Conservation (phyloP, 192 early-diverging fungal genomes). For the Coemansia javaensis region DNA sequence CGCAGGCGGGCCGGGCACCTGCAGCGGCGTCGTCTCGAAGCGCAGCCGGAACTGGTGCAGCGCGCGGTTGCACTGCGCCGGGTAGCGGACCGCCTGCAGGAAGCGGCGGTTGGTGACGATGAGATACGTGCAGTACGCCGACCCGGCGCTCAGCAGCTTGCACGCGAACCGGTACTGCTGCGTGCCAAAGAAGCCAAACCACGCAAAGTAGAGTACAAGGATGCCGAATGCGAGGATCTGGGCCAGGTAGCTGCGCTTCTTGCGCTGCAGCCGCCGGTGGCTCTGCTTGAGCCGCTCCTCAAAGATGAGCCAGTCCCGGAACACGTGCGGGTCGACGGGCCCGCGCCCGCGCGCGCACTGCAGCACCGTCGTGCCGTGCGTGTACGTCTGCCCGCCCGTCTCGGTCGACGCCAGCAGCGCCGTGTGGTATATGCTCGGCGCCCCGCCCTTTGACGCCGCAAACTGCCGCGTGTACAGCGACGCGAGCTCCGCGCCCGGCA, state of each 20-base stretch:
- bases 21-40: constrained; percentile 42
- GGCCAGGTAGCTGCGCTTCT: constrained; percentile 64
- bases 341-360: constrained; percentile 35
- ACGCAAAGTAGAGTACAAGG: constrained; percentile 47
- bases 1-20: constrained; percentile 11
- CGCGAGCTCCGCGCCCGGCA: constrained; percentile 33
- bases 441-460: constrained; percentile 27
- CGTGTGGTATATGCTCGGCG: constrained; percentile 35
- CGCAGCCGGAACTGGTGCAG: constrained; percentile 50
- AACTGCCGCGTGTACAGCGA: constrained; percentile 49
- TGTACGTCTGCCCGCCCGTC: constrained; percentile 24
- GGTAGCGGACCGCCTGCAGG: constrained; percentile 47
- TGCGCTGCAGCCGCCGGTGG: constrained; percentile 58
- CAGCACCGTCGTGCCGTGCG: constrained; percentile 38
- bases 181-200: constrained; percentile 49
- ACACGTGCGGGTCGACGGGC: constrained; percentile 51
- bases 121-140: constrained; percentile 50
- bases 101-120: constrained; percentile 46
- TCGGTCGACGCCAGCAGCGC: constrained; percentile 22
- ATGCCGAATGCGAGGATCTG: constrained; percentile 46
- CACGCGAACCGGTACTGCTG: constrained; percentile 40
- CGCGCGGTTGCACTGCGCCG: constrained; percentile 49
- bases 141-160: constrained; percentile 47
- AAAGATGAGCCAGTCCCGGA: constrained; percentile 74
- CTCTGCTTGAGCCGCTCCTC: constrained; percentile 76